phyloP scores from a whole-genome alignment of 2,329 filamentous ascomycete species.

The Fusarium nematophilum region DNA sequence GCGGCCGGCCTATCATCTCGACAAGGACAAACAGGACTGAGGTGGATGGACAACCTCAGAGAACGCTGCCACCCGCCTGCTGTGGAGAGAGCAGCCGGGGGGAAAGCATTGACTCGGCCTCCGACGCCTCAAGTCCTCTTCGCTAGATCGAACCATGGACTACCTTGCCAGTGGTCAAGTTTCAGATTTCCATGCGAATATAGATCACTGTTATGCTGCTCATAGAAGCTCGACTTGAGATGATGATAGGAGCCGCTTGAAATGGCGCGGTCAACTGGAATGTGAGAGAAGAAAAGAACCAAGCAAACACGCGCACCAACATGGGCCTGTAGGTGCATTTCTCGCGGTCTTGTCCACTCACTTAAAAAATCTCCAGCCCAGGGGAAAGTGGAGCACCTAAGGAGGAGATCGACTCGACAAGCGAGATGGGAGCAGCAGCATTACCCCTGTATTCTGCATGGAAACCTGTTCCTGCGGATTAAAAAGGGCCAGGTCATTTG shows the following conservation, averaged over 20 bases:
- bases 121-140: not conserved
- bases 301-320: not conserved
- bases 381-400: constrained; percentile 22
- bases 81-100: too few relatives aligned
- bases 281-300: not conserved
- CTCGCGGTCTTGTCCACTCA: too few relatives aligned
- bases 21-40: too few relatives aligned
- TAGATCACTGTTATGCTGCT: too few relatives aligned
- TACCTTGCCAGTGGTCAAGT: not conserved
- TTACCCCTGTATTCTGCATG: constrained; percentile 26
- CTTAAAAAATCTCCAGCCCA: too few relatives aligned
- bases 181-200: too few relatives aligned
- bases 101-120: not conserved
- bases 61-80: too few relatives aligned
- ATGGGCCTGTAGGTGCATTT: not conserved
- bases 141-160: not conserved
- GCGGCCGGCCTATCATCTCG: too few relatives aligned
- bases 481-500: not conserved
- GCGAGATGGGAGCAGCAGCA: constrained; percentile 30
- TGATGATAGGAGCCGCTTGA: too few relatives aligned
- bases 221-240: too few relatives aligned
- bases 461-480: constrained; percentile 24
- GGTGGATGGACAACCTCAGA: too few relatives aligned
- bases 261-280: constrained; percentile 1
- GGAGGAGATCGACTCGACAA: constrained; percentile 30